Base-by-base conservation (phyloP, 176 grass and related monocot genomes). In the Poa pratensis region DNA sequence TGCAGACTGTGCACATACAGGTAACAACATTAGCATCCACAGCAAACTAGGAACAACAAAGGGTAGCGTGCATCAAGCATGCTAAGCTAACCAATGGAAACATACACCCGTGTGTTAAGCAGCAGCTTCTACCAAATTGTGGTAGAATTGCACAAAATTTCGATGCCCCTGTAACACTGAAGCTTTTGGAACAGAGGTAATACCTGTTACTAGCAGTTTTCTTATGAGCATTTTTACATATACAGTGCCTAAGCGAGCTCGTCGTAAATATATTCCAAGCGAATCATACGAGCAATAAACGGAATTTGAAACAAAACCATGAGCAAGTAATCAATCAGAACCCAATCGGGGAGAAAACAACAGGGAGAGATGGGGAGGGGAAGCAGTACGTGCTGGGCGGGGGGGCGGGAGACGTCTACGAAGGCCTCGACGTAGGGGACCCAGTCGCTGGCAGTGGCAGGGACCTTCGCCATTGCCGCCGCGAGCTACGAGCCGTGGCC, bases 361-460 rank as follows among this genome's bases (percentile, higher is more conserved):
- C 7, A 39, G 26, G 18, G 43, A 7, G n/a, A 11, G 34, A 80
- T 43, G 76, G 64, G 55, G 79, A 86, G n/a, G 24, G 39, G 72
- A 18, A 11, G 20, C 54, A 27, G 12, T 68, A 97, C 95, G 32
- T 92, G 95, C 20, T 94, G 74, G 60, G 68, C 74, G 13, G 86
- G 39, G 74, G 86, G 9, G 4, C 83, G 86, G 69, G 95, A 78
- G 64, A 82, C 79, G 79, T 93, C 90, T 22, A 97, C 82, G 59
- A 93, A 97, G 37, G 87, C 70, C 66, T 97, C 90, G 5, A 94
- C 86, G 30, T 91, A 87, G 55, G 90, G 79, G 6, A 90, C 78
- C 92, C 90, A 97, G n/a, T 88, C 69, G 51, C 74, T 62, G 23
- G 76, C 84, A 43, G 84, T 62, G 23, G 76, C 84, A 43, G 84